Base-by-base conservation (phyloP, 2,329 filamentous ascomycete genomes). In the Emericellopsis cladophorae region DNA sequence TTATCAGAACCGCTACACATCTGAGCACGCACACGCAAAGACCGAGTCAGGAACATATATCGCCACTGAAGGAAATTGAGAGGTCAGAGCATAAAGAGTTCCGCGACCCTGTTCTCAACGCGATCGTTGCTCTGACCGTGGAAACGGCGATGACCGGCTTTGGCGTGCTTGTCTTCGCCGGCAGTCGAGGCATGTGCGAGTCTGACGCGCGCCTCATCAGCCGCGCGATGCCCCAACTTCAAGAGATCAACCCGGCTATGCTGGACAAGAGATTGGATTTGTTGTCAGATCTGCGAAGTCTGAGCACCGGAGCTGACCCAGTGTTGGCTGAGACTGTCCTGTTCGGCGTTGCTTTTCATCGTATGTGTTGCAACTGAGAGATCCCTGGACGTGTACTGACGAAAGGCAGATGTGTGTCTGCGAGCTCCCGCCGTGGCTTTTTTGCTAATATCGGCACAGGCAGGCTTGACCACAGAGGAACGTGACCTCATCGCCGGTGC, bases 401-500 rank as follows among this genome's bases (percentile, higher is more conserved):
- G n/a, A 35, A 1, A 14, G 7, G 24, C 39, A 67, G 64, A 67
- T 56, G 66, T 64, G 43, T 48, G 54, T 48, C 37, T 37, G 9
- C 21, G 11, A 18, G 54, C 3, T 31, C 31, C n/a, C 31, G 7
- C n/a, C 3, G n/a, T 12, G 26, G 26, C 26, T 29, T 7, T 7
- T 29, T 9, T 29, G 21, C 7, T n/a, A 14, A 18, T 3, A 31
- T 4, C n/a, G 22, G 31, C n/a, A 15, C 45, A 79, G 63, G 78
- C 78, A 36, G 79, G 79, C 11, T 67, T 89, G 50, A 88, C 83
- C 0, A 78, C 72, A 0, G 84, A 89, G 58, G 84, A 89, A 54
- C 71, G 83, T 38, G 81, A 86, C 38, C 60, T 87, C 7, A 71
- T 88, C 41, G 77, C 82, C 3, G 70, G 68, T 31, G 81, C 81